Evolutionary conservation across 805 yeast genomes (phyloP).

Genomic region (Saccharomycopsis fibuligera): DNA sequence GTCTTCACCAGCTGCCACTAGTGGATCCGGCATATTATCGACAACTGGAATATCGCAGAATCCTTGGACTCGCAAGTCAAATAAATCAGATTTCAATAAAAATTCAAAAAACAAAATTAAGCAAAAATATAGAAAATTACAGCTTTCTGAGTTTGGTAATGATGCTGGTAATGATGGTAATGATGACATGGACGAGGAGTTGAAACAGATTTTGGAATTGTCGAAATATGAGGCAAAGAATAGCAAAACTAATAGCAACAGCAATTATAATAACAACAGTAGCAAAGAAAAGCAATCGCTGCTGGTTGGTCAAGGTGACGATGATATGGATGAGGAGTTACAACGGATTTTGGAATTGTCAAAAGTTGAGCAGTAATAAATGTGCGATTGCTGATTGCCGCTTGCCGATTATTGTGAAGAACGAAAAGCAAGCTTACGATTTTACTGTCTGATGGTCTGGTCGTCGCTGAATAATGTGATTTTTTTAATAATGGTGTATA

Average conservation of each 20-base stretch:
- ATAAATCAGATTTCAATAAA: background rate
- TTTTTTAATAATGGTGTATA: background rate
- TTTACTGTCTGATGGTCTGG: no score
- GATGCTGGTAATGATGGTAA: background rate
- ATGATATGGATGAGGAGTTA: conserved; percentile 17
- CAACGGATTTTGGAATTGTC: conserved; percentile 16
- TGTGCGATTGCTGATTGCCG: background rate
- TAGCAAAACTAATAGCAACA: background rate
- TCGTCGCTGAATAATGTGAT: background rate
- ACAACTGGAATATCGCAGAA: background rate
- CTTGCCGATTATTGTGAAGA: background rate
- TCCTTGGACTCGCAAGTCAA: background rate
- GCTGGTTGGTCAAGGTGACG: background rate
- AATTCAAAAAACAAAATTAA: conserved; percentile 1
- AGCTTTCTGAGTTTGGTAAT: background rate
- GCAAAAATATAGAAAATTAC: background rate
- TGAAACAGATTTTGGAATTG: conserved; percentile 2
- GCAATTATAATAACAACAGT: background rate
- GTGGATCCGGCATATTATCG: background rate
- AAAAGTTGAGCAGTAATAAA: conserved; percentile 12
- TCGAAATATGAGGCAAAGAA: conserved; percentile 1
- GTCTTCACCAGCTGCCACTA: no score
- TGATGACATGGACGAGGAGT: conserved; percentile 3
- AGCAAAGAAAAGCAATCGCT: no score
- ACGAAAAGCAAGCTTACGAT: no score